These are phyloP conservation scores for Malbranchea cinnamomea DNA, from an alignment of 2,329 filamentous ascomycete genomes.

Conservation along the genomic window DNA sequence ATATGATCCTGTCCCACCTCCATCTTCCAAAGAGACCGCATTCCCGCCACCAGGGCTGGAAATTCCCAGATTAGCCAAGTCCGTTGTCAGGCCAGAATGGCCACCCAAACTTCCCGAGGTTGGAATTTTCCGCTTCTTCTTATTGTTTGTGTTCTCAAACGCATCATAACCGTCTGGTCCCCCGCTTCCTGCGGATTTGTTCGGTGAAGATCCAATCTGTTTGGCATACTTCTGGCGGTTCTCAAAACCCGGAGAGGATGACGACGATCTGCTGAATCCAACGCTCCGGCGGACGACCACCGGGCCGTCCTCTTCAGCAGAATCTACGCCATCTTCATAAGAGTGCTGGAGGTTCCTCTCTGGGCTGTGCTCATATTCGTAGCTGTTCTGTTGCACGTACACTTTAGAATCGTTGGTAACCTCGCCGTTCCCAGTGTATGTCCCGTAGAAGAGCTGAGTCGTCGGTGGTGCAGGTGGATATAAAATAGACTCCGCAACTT, in stretches of 20 bases:
- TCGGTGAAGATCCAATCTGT: constrained; percentile 16
- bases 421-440: constrained; percentile 42
- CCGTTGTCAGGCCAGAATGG: constrained; percentile 44
- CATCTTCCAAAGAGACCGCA: constrained; percentile 30
- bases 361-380: constrained; percentile 23
- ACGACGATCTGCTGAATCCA: constrained; percentile 24
- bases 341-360: constrained; percentile 27
- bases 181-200: constrained; percentile 44
- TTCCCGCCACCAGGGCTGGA: constrained; percentile 32
- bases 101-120: constrained; percentile 58
- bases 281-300: constrained; percentile 28
- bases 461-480: constrained; percentile 62
- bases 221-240: constrained; percentile 15
- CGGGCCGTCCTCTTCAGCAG: constrained; percentile 44
- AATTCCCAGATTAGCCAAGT: constrained; percentile 50
- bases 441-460: constrained; percentile 63
- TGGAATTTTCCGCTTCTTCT: constrained; percentile 97
- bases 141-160: constrained; percentile 97
- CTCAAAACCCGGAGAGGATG: constrained; percentile 18
- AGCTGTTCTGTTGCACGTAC: constrained; percentile 30
- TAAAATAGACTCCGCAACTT: constrained; percentile 66
- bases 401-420: constrained; percentile 33
- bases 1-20: constrained; percentile 34
- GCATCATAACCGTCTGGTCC: constrained; percentile 88
- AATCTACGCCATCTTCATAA: constrained; percentile 43